Percentiles rank a stretch among this genome's conserved stretches.
phyloP scores from a whole-genome alignment of 108 stramenopile species.

The Discostella stelligeroides region DNA sequence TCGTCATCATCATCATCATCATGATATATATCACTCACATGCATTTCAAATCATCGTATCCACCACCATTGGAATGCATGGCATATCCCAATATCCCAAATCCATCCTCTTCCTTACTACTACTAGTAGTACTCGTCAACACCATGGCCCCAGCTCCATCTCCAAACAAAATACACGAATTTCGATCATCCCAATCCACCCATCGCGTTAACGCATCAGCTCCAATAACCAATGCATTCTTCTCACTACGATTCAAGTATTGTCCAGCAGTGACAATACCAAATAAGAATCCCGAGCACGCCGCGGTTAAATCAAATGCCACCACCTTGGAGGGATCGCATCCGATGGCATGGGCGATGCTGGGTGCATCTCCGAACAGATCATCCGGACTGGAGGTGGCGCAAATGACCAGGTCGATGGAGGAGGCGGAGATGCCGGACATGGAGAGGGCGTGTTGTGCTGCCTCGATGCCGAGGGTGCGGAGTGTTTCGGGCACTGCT shows the following conservation, averaged over 20 bases:
- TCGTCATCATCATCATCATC: too few relatives aligned
- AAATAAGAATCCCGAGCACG: constrained; percentile 96
- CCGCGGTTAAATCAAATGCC: constrained; percentile 96
- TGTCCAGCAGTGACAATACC: constrained; percentile 90
- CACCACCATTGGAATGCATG: constrained; percentile 91
- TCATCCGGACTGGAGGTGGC: constrained; percentile 94
- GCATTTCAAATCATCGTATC: constrained; percentile 85
- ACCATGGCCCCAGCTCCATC: constrained; percentile 98
- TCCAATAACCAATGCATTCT: constrained; percentile 89
- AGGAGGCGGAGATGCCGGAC: constrained; percentile 61
- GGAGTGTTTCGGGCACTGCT: constrained; percentile 46
- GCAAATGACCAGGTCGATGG: constrained; percentile 92
- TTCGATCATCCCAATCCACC: constrained; percentile 97
- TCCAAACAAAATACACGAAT: constrained; percentile 95
- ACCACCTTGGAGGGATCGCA: constrained; percentile 65
- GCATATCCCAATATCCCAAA: constrained; percentile 89
- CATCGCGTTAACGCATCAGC: constrained; percentile 93
- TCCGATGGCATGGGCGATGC: constrained; percentile 82
- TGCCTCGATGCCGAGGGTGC: constrained; percentile 55
- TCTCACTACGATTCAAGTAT: constrained; percentile 60
- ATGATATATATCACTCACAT: too few relatives aligned
- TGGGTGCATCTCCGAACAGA: constrained; percentile 94
- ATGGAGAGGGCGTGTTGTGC: constrained; percentile 77
- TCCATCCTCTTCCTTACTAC: constrained; percentile 40
- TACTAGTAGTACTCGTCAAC: constrained; percentile 23